Evolutionary conservation across 2,329 filamentous ascomycete species (phyloP).

Genomic region (Microcyclospora tardicrescens): DNA sequence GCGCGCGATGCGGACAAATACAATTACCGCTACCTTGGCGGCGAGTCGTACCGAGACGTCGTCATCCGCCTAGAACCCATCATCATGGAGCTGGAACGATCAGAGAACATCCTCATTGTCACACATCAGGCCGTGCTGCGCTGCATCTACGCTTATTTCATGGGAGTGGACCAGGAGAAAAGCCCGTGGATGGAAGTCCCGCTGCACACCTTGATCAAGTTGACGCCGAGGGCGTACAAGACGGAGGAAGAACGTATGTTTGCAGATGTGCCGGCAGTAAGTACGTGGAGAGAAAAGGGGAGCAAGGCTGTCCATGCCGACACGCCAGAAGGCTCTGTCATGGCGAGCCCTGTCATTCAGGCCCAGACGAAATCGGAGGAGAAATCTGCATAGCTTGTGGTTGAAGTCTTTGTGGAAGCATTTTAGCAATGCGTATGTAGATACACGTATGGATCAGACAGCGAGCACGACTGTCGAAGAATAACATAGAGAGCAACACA

Average conservation of each 20-base stretch:
- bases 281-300: conserved; percentile 90
- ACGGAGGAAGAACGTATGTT: conserved; percentile 80
- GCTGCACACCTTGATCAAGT: conserved; percentile 87
- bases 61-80: conserved; percentile 96
- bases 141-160: conserved; percentile 98
- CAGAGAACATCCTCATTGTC: conserved; percentile 93
- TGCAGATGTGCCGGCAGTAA: conserved; percentile 88
- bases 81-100: conserved; percentile 96
- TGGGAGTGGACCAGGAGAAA: conserved; percentile 86
- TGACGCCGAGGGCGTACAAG: conserved; percentile 86
- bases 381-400: no score
- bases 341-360: conserved; percentile 1
- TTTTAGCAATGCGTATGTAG: no score
- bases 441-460: no score
- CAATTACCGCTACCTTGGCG: conserved; percentile 96
- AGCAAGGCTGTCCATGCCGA: conserved; percentile 75
- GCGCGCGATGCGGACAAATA: conserved; percentile 98
- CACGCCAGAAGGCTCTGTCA: conserved; percentile 7
- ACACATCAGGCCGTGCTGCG: conserved; percentile 93
- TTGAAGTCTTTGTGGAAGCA: no score
- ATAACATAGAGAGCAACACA: no score
- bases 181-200: conserved; percentile 99
- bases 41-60: conserved; percentile 90
- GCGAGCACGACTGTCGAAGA: no score
- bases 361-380: not conserved